Conservation (phyloP, 768 basidiomycete genomes). For the Russula vinacea region DNA sequence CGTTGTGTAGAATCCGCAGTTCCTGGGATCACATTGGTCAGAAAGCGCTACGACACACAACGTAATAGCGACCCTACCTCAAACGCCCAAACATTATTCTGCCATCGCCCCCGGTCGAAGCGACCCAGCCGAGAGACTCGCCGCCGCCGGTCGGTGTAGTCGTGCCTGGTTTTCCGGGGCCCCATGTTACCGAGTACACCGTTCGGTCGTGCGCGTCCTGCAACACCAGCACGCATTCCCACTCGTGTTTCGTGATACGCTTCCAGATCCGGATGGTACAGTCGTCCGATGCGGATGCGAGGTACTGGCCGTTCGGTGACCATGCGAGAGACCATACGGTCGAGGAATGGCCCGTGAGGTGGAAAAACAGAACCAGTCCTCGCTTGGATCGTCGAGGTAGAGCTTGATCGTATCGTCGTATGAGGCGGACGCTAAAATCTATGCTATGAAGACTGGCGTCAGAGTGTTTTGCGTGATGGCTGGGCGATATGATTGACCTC, state of each 20-base stretch:
- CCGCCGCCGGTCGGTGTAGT: constrained; percentile 34
- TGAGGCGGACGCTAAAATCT: constrained; percentile 95
- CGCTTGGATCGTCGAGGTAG: constrained; percentile 87
- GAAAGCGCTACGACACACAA: too few relatives aligned
- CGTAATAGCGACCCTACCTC: constrained; percentile 40
- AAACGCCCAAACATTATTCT: constrained; percentile 79
- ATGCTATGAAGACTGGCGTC: constrained; percentile 33
- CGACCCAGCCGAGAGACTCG: constrained; percentile 69
- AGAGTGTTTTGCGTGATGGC: constrained; percentile 9
- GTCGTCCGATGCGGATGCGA: constrained; percentile 87
- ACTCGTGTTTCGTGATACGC: constrained; percentile 56
- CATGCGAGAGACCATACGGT: constrained; percentile 94
- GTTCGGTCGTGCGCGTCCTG: constrained; percentile 67
- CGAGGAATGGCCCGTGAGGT: constrained; percentile 79
- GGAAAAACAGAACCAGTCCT: constrained; percentile 89
- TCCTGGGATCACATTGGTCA: too few relatives aligned
- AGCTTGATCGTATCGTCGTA: constrained; percentile 97
- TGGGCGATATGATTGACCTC: constrained; percentile 50
- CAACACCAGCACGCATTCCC: constrained; percentile 59
- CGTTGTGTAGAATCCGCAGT: too few relatives aligned
- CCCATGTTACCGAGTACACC: constrained; percentile 83
- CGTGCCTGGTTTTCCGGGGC: constrained; percentile 36
- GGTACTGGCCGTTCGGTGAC: constrained; percentile 68
- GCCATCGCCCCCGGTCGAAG: constrained; percentile 85
- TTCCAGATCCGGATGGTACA: constrained; percentile 83